A percentile compares a stretch with the other conserved stretches of the same genome.
Evolutionary conservation across 1,139 yeast genomes (phyloP).

Genomic region (Candida gigantensis): DNA sequence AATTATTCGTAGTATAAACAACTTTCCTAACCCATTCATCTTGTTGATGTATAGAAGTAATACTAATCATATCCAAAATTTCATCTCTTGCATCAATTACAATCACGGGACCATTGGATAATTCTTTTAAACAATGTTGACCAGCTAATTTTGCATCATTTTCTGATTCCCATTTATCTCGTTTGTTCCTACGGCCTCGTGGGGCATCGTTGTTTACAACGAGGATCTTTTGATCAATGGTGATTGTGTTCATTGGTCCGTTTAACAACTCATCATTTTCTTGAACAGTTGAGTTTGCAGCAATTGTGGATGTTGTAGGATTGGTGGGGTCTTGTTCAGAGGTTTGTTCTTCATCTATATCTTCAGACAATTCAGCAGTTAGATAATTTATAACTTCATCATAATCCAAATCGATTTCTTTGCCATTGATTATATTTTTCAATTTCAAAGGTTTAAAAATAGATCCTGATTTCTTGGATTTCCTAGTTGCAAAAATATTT

Average conservation of each 20-base stretch:
- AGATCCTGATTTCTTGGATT: slow-evolving; percentile 14
- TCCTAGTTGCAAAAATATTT: slow-evolving; percentile 17
- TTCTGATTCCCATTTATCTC: slow-evolving; percentile 79
- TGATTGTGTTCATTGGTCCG: slow-evolving; percentile 37
- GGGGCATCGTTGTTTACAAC: slow-evolving; percentile 73
- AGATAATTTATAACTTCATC: slow-evolving; percentile 61
- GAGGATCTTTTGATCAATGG: slow-evolving; percentile 58
- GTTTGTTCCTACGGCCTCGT: slow-evolving; percentile 69
- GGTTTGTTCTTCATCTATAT: slow-evolving; percentile 20
- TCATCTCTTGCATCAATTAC: slow-evolving; percentile 82
- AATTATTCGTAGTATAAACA: slow-evolving; percentile 57
- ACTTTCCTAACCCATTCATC: slow-evolving; percentile 92
- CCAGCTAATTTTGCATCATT: slow-evolving; percentile 70
- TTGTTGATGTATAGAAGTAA: slow-evolving; percentile 71
- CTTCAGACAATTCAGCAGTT: slow-evolving; percentile 40
- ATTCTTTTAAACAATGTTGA: slow-evolving; percentile 50
- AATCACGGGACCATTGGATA: slow-evolving; percentile 68
- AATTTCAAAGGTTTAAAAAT: slow-evolving; percentile 72
- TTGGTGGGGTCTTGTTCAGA: slow-evolving; percentile 6
- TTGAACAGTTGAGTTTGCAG: neutral
- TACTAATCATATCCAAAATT: slow-evolving; percentile 75
- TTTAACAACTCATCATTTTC: slow-evolving; percentile 15
- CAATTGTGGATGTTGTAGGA: neutral
- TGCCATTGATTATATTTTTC: slow-evolving; percentile 56
- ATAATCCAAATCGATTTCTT: slow-evolving; percentile 70